Evolutionary conservation across 208 protist species (phyloP).

Genomic region (Lotmaria passim): DNA sequence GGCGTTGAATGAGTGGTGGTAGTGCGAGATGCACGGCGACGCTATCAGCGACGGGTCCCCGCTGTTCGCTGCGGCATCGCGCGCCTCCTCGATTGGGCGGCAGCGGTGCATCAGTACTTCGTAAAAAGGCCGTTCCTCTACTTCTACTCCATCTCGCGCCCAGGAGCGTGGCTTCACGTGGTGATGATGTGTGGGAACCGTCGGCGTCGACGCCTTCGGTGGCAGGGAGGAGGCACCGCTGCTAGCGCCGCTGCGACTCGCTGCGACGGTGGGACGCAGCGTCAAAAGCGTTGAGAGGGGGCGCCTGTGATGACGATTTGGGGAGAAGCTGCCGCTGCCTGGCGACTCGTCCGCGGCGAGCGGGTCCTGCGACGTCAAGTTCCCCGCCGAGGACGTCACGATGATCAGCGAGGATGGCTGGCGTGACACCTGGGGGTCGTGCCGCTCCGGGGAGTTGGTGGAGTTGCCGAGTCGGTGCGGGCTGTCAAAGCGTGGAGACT

Average conservation of each 20-base stretch:
- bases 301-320: conserved; percentile 11
- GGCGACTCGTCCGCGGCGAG: background rate
- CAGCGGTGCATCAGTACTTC: conserved; percentile 51
- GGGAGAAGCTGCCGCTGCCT: background rate
- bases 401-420: conserved; percentile 17
- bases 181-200: conserved; percentile 35
- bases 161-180: conserved; percentile 33
- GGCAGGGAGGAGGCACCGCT: background rate
- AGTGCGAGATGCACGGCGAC: conserved; percentile 23
- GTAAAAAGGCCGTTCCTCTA: conserved; percentile 54
- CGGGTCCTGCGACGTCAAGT: conserved; percentile 6
- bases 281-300: conserved; percentile 10
- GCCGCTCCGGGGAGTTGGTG: background rate
- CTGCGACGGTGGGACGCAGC: background rate
- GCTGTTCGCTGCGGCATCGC: background rate
- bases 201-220: background rate
- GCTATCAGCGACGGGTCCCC: background rate
- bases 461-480: background rate
- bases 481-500: conserved; percentile 4
- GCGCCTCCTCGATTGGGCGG: conserved; percentile 6
- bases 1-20: conserved; percentile 45
- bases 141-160: conserved; percentile 34
- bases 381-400: conserved; percentile 12
- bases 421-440: background rate
- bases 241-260: background rate